Base-by-base conservation (phyloP, 2,329 filamentous ascomycete genomes). In the Penicillium brevicompactum region DNA sequence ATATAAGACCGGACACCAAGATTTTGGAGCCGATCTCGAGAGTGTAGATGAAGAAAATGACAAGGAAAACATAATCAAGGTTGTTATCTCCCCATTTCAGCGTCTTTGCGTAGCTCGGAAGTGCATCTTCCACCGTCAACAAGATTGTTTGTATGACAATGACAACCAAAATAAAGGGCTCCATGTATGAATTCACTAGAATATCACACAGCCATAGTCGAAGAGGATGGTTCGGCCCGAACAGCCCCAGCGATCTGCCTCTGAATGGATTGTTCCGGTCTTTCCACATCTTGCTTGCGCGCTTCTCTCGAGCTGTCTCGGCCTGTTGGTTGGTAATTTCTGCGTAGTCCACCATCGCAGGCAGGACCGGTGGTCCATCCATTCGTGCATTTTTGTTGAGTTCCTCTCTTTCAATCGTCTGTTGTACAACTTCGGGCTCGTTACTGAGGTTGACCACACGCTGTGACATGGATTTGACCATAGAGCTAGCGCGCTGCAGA, bases 371-470 rank as follows among this genome's bases (percentile, higher is more conserved):
- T 1, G 82, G 80, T 46, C 74, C 80, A 52, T 84, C 68, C 70
- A 83, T 68, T 76, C 83, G 68, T 60, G 79, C 69, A 74, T 82
- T 63, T 76, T 80, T 64, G 77, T 87, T 63, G 13, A 67, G 70
- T 53, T 73, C 71, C 78, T 87, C 78, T 79, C 77, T 81, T 41
- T 85, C 82, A 22, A 87, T 81, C 49, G 84, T 86, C 59, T 89
- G 86, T 70, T 96, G 91, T 14, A 92, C 81, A 18, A 90, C 78
- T 65, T 97, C 91, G 4, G 88, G 88, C 67, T 97, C 94, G 70
- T 96, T 96, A 75, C 92, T 96, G 66, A 99, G 84, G 69, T 97
- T 97, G 68, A 99, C 94, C 53, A 99, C 92, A 78, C 94, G 91
- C 77, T 97, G 92, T 31, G 95, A 97, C 86, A 99, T 96, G 63